Base-by-base conservation (phyloP, 2,329 filamentous ascomycete species). In the Graphiopsis chlorocephala region DNA sequence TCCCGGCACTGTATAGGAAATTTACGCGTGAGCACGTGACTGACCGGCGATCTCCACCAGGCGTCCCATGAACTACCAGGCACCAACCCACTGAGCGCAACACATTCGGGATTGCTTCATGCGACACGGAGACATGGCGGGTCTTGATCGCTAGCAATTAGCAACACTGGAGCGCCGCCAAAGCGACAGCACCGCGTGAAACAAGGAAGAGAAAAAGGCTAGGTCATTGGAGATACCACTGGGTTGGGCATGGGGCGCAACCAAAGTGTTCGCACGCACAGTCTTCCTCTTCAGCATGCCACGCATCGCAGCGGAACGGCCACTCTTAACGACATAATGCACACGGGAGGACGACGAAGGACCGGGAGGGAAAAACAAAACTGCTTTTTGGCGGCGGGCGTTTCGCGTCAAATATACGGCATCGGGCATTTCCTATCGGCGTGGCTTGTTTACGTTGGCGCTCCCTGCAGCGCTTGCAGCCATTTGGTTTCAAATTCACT, bases 1-100 rank as follows among this genome's bases (percentile, higher is more conserved):
- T 35, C 8, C 31, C 31, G 33, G 10, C 20, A 4, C 33, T 28
- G 10, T 2, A 28, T 23, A 4, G 10, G 26, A 23, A 23, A 17
- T 17, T 23, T 63, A 28, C 55, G 55, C 35, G 55, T 38, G 60
- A 55, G 25, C 60, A 62, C 60, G 42, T 65, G 57, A 66, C 58
- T 62, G 5, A 47, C 31, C 14, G 8, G 15, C 4, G 14, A 17
- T 17, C 28, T 11, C 23, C 17, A 48, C 26, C 48, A 71, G 69
- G 63, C 65, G 69, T 65, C 68, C 68, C 25, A 88, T 95, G 74
- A 93, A 94, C 80, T 95, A 92, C 79, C 90, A 93, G 77, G 86
- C 90, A 67, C 90, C 90, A 8, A 50, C 52, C 23, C 68, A 64
- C 61, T 64, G 62, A 64, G 53, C 31, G 14, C 17, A 20, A 42